Conservation (phyloP, 1,139 yeast species). For the Pneumocystis carinii region DNA sequence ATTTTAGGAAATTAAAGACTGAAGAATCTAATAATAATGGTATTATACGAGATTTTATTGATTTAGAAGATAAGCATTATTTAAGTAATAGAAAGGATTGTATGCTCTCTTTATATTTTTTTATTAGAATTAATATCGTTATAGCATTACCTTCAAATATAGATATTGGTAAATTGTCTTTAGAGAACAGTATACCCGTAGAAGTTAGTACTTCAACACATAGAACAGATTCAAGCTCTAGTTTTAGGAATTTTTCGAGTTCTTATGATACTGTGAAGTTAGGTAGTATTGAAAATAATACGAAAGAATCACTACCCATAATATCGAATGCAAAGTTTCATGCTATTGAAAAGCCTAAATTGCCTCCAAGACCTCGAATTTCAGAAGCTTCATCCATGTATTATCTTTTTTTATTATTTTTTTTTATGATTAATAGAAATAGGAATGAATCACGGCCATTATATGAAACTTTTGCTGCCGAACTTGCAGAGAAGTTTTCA, state of each 20-base stretch:
- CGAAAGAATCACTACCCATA: background rate
- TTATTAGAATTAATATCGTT: background rate
- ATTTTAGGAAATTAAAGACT: slow-evolving; percentile 26
- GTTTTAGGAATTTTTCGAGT: background rate
- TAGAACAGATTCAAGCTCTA: background rate
- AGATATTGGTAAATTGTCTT: background rate
- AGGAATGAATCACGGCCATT: background rate
- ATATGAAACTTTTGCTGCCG: background rate
- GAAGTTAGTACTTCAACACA: background rate
- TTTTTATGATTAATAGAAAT: background rate
- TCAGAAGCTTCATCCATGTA: background rate
- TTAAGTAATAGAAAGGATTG: background rate
- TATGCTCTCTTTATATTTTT: background rate
- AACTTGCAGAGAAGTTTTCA: background rate
- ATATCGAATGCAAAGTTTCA: background rate
- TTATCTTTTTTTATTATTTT: background rate
- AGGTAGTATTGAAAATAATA: background rate
- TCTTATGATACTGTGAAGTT: background rate
- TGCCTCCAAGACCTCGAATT: background rate
- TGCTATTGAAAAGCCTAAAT: background rate
- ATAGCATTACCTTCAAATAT: background rate
- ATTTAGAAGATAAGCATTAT: background rate
- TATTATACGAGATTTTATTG: background rate
- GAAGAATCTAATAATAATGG: background rate
- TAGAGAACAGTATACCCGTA: background rate